phyloP scores from a whole-genome alignment of 2,329 filamentous ascomycete genomes.

The Rutstroemia sp. region DNA sequence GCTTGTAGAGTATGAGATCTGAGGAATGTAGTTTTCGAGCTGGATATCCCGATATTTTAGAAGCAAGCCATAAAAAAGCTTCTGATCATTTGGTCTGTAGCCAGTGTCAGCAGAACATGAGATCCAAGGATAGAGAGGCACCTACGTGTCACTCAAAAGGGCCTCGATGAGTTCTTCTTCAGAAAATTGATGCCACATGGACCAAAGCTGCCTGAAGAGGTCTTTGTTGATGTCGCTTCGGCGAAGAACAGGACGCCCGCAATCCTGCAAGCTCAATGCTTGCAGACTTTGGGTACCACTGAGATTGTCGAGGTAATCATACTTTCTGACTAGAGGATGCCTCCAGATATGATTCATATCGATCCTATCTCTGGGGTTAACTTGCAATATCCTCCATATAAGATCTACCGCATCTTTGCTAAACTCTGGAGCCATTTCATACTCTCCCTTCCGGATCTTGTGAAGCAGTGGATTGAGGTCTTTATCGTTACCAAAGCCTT shows the following conservation, averaged over 20 bases:
- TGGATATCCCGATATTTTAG: conserved; percentile 76
- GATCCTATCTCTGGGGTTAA: conserved; percentile 73
- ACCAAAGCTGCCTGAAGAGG: conserved; percentile 76
- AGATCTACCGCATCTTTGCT: conserved; percentile 67
- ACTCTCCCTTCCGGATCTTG: conserved; percentile 52
- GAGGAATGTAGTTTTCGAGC: conserved; percentile 77
- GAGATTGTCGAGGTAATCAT: conserved; percentile 62
- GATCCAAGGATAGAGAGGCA: conserved; percentile 15
- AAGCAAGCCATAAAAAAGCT: conserved; percentile 84
- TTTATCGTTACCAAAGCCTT: conserved; percentile 16
- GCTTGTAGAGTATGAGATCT: conserved; percentile 77
- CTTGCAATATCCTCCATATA: conserved; percentile 70
- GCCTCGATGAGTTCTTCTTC: conserved; percentile 64
- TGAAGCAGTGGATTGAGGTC: conserved; percentile 51
- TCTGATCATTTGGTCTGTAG: conserved; percentile 74
- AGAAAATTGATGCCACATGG: conserved; percentile 81
- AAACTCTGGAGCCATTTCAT: conserved; percentile 55
- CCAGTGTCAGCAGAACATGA: background rate
- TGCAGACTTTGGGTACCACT: conserved; percentile 37
- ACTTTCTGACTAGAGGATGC: conserved; percentile 80
- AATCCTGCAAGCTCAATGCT: conserved; percentile 51
- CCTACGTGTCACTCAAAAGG: conserved; percentile 59
- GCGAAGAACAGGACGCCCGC: conserved; percentile 50
- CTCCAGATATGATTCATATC: conserved; percentile 75
- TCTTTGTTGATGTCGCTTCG: conserved; percentile 69